Evolutionary conservation across 441 rosid genomes (phyloP), one percentile per base, ranked within the genome.

Genomic region (Adansonia madagascariensis): DNA sequence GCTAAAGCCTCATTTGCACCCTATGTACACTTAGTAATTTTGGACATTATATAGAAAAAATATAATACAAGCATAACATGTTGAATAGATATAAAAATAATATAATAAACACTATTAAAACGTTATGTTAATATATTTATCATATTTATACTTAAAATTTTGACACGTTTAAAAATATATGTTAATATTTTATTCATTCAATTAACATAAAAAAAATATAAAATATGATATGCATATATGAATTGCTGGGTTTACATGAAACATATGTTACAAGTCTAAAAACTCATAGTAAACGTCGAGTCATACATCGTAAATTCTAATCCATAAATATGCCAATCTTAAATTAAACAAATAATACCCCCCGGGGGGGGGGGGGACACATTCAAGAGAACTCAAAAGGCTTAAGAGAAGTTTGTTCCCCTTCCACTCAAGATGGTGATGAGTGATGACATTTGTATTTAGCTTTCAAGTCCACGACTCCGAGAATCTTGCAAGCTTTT

Each of bases 401-500:
- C 24, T 24, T 24, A 24, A 24, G 20, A 2, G 5, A 20, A 22
- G 65, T 31, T 74, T 74, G 69, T 61, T 74, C 69, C 59, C 24
- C n/a, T 8, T 59, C 57, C 77, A 74, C 77, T 74, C 56, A 43
- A 44, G 11, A 43, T 18, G 76, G 43, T 59, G 43, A 57, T 55
- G 31, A 39, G 9, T 31, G 17, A 31, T 60, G 39, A 60, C n/a
- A 9, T 60, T 60, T 62, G 39, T 62, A 31, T 74, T 73, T 18
- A 35, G 50, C 43, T 2, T 6, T 3, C 9, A 2, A 18, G 20
- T n/a, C 39, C 52, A 73, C 41, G 11, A 56, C 15, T 39, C 20
- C 67, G 18, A 60, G 77, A 60, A 60, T 60, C 68, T 24, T 60
- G 43, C 43, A 74, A 74, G 68, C 68, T 60, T 74, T 73, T 22